Evolutionary conservation across 306 rosid genomes (phyloP), one percentile per base, ranked within the genome.

Genomic region (Oxytropis ochrocephala): DNA sequence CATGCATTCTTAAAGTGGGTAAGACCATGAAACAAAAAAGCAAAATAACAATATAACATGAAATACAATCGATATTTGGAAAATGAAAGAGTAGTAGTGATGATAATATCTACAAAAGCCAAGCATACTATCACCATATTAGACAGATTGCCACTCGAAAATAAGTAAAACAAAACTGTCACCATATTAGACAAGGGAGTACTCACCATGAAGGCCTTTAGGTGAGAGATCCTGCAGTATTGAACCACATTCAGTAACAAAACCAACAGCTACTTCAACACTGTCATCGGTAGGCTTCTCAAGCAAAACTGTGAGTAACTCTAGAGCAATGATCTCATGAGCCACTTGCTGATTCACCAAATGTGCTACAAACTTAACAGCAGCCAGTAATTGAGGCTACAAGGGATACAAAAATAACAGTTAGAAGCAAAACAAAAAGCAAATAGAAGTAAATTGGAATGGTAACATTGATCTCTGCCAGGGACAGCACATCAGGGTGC

Each of bases 191-290:
- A 73, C 67, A 73, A 72, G 58, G 16, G 55, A 63, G 81, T 50
- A 80, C 94, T 38, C 78, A 94, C 99, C 99, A 61, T 85, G 96
- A 73, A 94, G 86, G 47, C 96, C 99, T 80, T 83, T 88, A 11
- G 99, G 99, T 1, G 99, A 81, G 67, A 89, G 91, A 66, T 87
- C 97, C 67, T 91, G 92, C 70, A 94, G 78, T 69, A 89, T 84
- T 64, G 96, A 91, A 54, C 99, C 99, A 70, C 91, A 87, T 51
- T 94, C 95, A 1, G 88, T 88, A 36, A 91, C 99, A 94, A 94
- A 94, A 49, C 96, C 97, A 55, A 94, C 99, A 59, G 99, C 99
- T 43, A 91, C 97, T 85, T 94, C 97, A 76, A 94, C 99, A 79
- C 96, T 91, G 72, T 91, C 96, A 69, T 91, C 92, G 0, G 95